Base-by-base conservation (phyloP, 129 eudicot genomes). In the Chrysanthemum makinoi region DNA sequence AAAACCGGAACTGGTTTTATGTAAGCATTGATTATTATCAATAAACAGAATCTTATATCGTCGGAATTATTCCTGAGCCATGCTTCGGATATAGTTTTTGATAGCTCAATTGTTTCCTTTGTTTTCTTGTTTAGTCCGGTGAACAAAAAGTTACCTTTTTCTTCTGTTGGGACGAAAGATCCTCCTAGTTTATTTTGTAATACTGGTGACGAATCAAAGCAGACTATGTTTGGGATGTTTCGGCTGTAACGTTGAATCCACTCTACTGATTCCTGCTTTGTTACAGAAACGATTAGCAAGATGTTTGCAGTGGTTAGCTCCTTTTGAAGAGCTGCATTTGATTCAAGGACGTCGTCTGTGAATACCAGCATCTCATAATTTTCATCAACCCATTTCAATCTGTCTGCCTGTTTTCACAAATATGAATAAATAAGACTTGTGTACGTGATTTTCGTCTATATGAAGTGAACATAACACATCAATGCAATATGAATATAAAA, bases 41-140 rank as follows among this genome's bases (percentile, higher is more conserved):
- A 67, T 68, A 94, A 82, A 62, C 87, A 87, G 78, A 94, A 94
- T 74, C 96, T 79, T 74, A 94, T 90, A 74, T 94, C 99, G 59
- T 94, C 97, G 1, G 99, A 87, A 65, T 90, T 94, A 58, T 84
- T 73, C 51, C 97, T 79, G 50, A 84, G 74, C 99, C 97, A 94
- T 68, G 99, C 92, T 70, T 94, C 94, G 0, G 80, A 77, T 59
- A 94, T 74, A n/a, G 97, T 85, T 69, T 43, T 66, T 49, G 75
- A 83, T 48, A 89, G 60, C 81, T 89, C 94, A 48, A 18, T 63
- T 1, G 84, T 81, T 71, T 83, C 90, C 26, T 79, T 80, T n/a
- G 51, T 49, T 75, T 79, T 80, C 69, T 85, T 80, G 52, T 68
- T 50, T n/a, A 89, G 13, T 71, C 48, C 77, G 60, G 54, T 71